Conservation (phyloP, 148 eudicot genomes). For the Nyssa sinensis region DNA sequence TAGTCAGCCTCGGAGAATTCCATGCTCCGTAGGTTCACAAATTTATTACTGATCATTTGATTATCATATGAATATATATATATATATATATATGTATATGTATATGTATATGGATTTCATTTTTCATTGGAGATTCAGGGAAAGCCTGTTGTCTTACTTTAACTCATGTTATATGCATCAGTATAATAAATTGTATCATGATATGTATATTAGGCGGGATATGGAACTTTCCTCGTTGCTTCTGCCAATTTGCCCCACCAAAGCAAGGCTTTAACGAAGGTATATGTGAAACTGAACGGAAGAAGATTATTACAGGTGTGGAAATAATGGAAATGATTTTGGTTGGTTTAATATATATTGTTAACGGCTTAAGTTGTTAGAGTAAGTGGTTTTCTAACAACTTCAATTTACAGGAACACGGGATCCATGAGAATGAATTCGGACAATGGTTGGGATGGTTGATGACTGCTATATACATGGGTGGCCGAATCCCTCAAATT, state of each 20-base stretch:
- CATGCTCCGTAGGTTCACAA: constrained; percentile 14
- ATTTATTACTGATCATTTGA: no score
- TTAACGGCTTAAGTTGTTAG: no score
- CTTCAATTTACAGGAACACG: constrained; percentile 35
- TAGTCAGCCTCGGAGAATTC: constrained; percentile 15
- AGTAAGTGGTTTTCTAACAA: no score
- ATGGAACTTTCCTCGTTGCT: constrained; percentile 42
- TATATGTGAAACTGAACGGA: constrained; percentile 30
- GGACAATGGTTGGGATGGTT: constrained; percentile 61
- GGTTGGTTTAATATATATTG: no score
- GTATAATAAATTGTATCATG: no score
- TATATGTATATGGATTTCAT: no score
- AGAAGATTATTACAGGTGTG: constrained; percentile 35
- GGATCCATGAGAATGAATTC: constrained; percentile 24
- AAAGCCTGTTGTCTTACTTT: no score
- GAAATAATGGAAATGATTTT: no score
- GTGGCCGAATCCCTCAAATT: constrained; percentile 59
- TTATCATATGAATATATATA: no score
- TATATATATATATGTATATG: no score
- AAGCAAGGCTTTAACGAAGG: constrained; percentile 36
- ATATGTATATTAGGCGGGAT: constrained; percentile 41
- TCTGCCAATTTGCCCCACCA: constrained; percentile 35
- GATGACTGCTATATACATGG: constrained; percentile 66
- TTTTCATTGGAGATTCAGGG: no score
- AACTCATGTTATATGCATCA: no score